phyloP scores from a whole-genome alignment of 805 yeast species.

The Starmerella sirachaensis region DNA sequence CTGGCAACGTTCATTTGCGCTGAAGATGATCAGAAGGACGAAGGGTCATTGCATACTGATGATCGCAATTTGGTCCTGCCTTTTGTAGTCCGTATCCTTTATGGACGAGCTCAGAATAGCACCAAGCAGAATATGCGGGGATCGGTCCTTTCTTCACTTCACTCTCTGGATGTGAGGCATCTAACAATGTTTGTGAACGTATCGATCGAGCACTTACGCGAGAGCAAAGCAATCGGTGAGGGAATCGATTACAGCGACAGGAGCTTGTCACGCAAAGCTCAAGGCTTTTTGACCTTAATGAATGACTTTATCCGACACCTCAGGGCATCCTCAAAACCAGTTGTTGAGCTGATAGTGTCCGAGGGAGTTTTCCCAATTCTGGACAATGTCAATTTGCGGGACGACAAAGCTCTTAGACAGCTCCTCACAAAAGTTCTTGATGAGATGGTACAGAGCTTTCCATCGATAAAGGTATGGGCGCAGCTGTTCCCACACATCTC shows the following conservation, averaged over 20 bases:
- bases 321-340: conserved; percentile 43
- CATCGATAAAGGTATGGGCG: conserved; percentile 45
- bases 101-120: conserved; percentile 77
- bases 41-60: conserved; percentile 40
- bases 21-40: conserved; percentile 33
- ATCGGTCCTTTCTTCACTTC: conserved; percentile 29
- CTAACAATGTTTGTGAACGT: conserved; percentile 50
- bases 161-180: conserved; percentile 30
- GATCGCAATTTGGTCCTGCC: conserved; percentile 60
- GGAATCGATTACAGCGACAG: neutral
- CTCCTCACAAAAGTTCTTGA: conserved; percentile 54
- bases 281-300: conserved; percentile 55
- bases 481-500: conserved; percentile 40
- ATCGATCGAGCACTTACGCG: conserved; percentile 44
- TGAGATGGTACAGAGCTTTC: conserved; percentile 43
- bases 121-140: conserved; percentile 58
- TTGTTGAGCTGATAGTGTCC: conserved; percentile 37
- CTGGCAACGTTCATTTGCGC: conserved; percentile 43
- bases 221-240: neutral
- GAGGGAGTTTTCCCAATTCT: conserved; percentile 16
- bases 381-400: conserved; percentile 27
- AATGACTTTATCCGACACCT: conserved; percentile 45
- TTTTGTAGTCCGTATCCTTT: conserved; percentile 59
- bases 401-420: conserved; percentile 51
- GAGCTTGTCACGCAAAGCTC: conserved; percentile 6